Conservation (phyloP, 164 flowering plant genomes). For the Cinnamomum micranthum region DNA sequence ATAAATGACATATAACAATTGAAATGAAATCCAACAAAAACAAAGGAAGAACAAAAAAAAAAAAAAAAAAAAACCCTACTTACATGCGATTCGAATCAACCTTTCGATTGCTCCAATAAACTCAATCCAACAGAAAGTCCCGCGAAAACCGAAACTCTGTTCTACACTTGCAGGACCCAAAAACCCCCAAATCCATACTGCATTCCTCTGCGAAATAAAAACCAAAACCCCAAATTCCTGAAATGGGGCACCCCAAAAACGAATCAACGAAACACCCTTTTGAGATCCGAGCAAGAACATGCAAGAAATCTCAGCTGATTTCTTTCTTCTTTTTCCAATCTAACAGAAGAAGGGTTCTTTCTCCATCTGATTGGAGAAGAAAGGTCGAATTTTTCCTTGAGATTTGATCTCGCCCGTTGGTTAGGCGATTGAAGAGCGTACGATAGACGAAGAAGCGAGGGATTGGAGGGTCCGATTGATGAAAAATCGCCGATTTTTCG, state of each 20-base stretch:
- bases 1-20: background rate
- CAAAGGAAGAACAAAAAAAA: background rate
- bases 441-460: background rate
- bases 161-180: slow-evolving; percentile 16
- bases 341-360: too few relatives aligned
- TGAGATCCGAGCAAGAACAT: slow-evolving; percentile 1
- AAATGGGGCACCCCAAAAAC: background rate
- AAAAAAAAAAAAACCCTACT: background rate
- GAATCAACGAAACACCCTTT: background rate
- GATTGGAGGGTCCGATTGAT: background rate
- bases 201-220: slow-evolving; percentile 5
- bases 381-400: background rate
- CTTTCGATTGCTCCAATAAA: slow-evolving; percentile 5
- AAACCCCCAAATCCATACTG: slow-evolving; percentile 18
- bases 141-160: slow-evolving; percentile 16
- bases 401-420: background rate
- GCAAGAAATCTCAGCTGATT: background rate
- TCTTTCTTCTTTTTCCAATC: background rate
- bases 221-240: background rate
- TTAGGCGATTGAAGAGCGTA: background rate
- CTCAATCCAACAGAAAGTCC: slow-evolving; percentile 23
- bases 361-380: background rate
- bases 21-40: background rate
- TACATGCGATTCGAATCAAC: slow-evolving; percentile 12
- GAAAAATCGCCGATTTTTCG: background rate